Conservation (phyloP, 805 yeast species). For the Candida stauntonica region DNA sequence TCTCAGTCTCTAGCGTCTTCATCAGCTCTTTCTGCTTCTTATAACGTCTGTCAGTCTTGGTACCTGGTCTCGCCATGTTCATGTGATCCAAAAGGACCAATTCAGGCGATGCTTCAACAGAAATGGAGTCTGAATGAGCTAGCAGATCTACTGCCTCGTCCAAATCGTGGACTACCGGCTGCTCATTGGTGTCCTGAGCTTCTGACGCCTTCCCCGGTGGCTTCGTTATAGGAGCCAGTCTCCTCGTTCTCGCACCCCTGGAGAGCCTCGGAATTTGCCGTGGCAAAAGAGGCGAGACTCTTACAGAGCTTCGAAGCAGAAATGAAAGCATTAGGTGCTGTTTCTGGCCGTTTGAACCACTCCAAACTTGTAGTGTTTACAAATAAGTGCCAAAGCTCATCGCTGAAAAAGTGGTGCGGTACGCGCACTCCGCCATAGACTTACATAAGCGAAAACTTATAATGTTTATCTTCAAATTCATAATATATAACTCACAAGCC, state of each 20-base stretch:
- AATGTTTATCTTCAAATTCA: too few relatives aligned
- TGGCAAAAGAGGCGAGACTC: background rate
- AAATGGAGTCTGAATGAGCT: background rate
- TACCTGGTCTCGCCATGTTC: constrained; percentile 21
- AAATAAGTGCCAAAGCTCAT: too few relatives aligned
- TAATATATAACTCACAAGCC: too few relatives aligned
- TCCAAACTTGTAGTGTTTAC: too few relatives aligned
- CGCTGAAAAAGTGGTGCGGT: too few relatives aligned
- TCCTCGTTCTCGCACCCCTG: constrained; percentile 3
- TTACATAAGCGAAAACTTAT: too few relatives aligned
- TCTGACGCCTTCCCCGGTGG: background rate
- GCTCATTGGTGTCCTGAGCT: background rate
- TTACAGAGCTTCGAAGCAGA: too few relatives aligned
- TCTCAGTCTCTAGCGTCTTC: constrained; percentile 5
- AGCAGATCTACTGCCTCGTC: constrained; percentile 5
- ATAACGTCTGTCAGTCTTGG: constrained; percentile 20
- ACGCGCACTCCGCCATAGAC: too few relatives aligned
- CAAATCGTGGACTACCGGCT: background rate
- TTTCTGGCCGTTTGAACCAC: too few relatives aligned
- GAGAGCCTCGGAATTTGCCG: background rate
- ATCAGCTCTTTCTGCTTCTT: constrained; percentile 10
- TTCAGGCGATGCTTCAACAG: constrained; percentile 13
- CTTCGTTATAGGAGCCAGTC: background rate
- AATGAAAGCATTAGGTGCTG: too few relatives aligned
- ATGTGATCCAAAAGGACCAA: constrained; percentile 16